Evolutionary conservation across 345 rosid species (phyloP), one percentile per base, ranked within the genome.

Genomic region (Rhizophora apiculata): DNA sequence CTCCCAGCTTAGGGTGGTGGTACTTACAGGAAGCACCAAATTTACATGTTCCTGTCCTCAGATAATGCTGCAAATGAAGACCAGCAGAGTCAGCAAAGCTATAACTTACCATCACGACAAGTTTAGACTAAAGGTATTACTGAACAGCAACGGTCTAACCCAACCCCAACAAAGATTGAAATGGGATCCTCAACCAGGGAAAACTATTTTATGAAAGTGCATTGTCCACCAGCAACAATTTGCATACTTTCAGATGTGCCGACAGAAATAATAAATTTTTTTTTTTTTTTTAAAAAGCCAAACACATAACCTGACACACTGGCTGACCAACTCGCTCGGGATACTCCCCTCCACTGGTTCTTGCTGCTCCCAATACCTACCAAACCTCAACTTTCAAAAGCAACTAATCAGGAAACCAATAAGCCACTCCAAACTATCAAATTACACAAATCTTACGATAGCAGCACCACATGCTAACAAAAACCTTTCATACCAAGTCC

Each of bases 11-110:
- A 20, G 98, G 98, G 76, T 95, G 99, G 75, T 90, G 89, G 80
- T 85, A 92, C 81, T 92, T 95, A 79, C 99, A 95, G 60, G 98
- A 88, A 69, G 88, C 85, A 70, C 98, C 99, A 69, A 90, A 95
- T 79, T 89, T 95, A 72, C 99, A 95, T 9, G 87, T 83, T 63
- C 97, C 99, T 1, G 92, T 92, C 82, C 89, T 78, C 96, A 90
- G 78, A 70, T 77, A 95, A 77, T 87, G 89, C 99, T 95, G 92
- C 72, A 79, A 36, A 52, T 58, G 20, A 24, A 78, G 58, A 11
- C 34, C 58, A 67, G 70, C 37, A 67, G 3, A 54, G 74, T 21
- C 68, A 79, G 37, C 21, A 37, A 36, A 64, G 27, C 48, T 4
- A 56, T 63, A 56, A 21, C 9, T 26, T 15, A 20, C 60, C 6